phyloP scores from a whole-genome alignment of 169 alveolate genomes.

The Eimeria praecox region DNA sequence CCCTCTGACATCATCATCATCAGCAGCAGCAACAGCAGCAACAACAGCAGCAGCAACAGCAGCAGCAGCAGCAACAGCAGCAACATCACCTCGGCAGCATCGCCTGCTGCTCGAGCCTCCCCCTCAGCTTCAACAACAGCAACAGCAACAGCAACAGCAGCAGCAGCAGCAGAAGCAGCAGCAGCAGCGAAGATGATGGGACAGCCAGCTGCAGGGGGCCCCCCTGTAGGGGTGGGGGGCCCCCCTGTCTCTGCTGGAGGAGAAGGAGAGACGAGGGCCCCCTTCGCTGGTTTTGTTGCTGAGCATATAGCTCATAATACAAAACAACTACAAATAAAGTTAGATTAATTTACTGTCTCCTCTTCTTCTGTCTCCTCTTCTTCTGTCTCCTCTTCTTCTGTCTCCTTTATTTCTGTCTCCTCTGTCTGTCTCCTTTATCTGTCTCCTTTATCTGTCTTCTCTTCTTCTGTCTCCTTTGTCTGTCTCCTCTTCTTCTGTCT shows the following conservation, averaged over 20 bases:
- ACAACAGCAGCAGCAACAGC: too few species aligned
- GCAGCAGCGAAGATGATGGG: background rate
- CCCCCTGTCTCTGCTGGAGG: background rate
- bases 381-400: background rate
- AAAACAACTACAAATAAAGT: background rate
- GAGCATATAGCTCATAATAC: background rate
- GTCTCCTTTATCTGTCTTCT: background rate
- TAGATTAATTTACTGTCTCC: background rate
- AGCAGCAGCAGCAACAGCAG: constrained; percentile 29
- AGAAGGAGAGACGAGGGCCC: background rate
- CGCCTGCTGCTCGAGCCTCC: background rate
- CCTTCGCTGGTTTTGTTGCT: background rate
- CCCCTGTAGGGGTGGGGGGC: background rate
- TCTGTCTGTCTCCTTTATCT: background rate
- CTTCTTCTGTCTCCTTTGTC: too few species aligned
- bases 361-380: background rate
- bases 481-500: background rate
- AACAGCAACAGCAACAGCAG: too few species aligned
- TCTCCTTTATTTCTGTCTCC: background rate
- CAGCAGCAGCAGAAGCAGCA: constrained; percentile 11
- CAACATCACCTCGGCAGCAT: constrained; percentile 7
- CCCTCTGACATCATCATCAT: too few species aligned
- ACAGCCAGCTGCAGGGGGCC: background rate
- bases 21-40: too few species aligned
- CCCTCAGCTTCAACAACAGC: background rate